Evolutionary conservation across 768 basidiomycete genomes (phyloP).

Genomic region (Pholiota molesta): DNA sequence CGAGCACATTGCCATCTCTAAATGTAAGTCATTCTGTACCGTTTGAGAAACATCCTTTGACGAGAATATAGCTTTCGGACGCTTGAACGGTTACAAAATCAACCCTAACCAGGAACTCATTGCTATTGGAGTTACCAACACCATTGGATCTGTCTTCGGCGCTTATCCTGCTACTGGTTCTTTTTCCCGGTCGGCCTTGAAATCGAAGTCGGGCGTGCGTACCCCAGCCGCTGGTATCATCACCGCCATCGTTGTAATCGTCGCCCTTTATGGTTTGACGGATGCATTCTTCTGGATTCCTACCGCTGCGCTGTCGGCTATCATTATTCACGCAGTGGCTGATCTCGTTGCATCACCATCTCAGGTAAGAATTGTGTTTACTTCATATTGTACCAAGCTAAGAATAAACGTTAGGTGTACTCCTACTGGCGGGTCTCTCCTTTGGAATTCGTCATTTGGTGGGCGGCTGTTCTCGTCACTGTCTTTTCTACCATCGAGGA

Average conservation of each 20-base stretch:
- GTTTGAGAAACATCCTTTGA: not conserved
- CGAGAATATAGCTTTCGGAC: conserved; percentile 76
- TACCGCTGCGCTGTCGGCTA: conserved; percentile 79
- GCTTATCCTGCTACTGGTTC: conserved; percentile 98
- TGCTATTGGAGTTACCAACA: conserved; percentile 97
- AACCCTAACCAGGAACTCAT: conserved; percentile 94
- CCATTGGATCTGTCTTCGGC: conserved; percentile 84
- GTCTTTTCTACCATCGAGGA: conserved; percentile 94
- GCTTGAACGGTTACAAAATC: conserved; percentile 93
- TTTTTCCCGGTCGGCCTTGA: conserved; percentile 97
- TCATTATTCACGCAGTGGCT: conserved; percentile 93
- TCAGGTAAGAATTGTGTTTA: conserved; percentile 36
- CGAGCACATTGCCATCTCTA: conserved; percentile 98
- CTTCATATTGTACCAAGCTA: conserved; percentile 1
- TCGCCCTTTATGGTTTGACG: conserved; percentile 94
- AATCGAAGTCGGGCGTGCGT: conserved; percentile 96
- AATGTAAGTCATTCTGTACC: conserved; percentile 53
- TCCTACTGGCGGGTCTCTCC: conserved; percentile 94
- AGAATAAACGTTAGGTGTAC: conserved; percentile 54
- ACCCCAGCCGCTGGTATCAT: conserved; percentile 90
- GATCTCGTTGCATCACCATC: conserved; percentile 85
- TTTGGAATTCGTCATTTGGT: conserved; percentile 89
- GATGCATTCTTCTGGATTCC: conserved; percentile 93
- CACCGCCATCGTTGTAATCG: conserved; percentile 86
- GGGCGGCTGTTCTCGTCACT: conserved; percentile 85